phyloP scores from a whole-genome alignment of 257 asterid genomes.

The Leonotis leonurus region DNA sequence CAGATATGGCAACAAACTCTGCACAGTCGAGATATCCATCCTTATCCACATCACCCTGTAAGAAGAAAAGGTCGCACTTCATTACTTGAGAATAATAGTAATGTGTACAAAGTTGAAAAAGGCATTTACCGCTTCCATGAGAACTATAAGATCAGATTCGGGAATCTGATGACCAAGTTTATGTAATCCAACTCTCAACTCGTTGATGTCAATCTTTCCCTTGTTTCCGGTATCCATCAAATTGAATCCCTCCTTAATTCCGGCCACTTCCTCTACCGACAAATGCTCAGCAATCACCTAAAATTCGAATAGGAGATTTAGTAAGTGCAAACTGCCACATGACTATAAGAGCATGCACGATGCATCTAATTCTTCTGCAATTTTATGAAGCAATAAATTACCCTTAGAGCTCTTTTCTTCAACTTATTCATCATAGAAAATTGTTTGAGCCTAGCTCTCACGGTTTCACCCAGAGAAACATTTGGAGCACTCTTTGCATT shows the following conservation, averaged over 20 bases:
- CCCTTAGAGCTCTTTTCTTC: constrained; percentile 55
- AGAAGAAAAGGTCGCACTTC: background rate
- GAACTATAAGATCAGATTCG: constrained; percentile 43
- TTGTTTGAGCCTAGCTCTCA: constrained; percentile 55
- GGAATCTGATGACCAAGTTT: constrained; percentile 68
- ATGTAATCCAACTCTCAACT: constrained; percentile 47
- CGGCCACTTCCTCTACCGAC: constrained; percentile 58
- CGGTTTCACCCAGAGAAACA: constrained; percentile 54
- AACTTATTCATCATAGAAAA: constrained; percentile 63
- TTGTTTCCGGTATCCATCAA: constrained; percentile 51
- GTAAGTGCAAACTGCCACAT: background rate
- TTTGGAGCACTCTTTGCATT: constrained; percentile 55
- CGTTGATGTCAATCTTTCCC: constrained; percentile 53
- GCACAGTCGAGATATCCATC: constrained; percentile 55
- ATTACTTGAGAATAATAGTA: background rate
- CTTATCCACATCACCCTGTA: constrained; percentile 58
- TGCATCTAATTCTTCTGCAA: background rate
- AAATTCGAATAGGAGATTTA: constrained; percentile 8
- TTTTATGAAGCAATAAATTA: constrained; percentile 12
- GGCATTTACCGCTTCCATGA: constrained; percentile 64
- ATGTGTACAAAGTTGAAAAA: background rate
- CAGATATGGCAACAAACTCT: constrained; percentile 59
- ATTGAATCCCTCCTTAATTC: constrained; percentile 50
- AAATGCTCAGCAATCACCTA: constrained; percentile 63
- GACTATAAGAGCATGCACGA: background rate